A percentile compares a stretch with the other conserved stretches of the same genome.
Evolutionary conservation across 495 filamentous ascomycete genomes (phyloP).

Genomic region (Pyronema domesticum): DNA sequence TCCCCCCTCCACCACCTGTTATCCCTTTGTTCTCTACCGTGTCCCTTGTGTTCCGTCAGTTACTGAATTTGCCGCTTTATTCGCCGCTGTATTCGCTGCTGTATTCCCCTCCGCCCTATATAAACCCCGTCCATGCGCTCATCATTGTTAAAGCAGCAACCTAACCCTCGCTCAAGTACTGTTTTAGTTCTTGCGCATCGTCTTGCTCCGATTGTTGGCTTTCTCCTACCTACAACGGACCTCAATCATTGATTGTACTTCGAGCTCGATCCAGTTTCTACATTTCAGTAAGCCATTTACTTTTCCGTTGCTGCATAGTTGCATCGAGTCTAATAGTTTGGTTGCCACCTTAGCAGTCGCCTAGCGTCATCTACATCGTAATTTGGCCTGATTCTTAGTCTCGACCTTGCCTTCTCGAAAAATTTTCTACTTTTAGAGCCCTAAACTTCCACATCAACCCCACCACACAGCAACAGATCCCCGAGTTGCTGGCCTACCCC

Average conservation of each 20-base stretch:
- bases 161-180: conserved; percentile 18
- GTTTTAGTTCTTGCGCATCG: conserved; percentile 7
- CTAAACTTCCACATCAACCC: conserved; percentile 14
- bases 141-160: conserved; percentile 18
- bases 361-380: conserved; percentile 4
- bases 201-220: background rate
- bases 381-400: conserved; percentile 2
- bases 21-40: conserved; percentile 1
- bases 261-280: background rate
- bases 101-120: background rate
- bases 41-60: background rate
- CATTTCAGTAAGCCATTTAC: background rate
- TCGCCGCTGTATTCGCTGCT: background rate
- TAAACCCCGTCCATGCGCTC: conserved; percentile 9
- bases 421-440: conserved; percentile 10
- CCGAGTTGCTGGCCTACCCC: background rate
- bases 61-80: background rate
- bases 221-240: background rate
- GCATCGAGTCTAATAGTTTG: conserved; percentile 1
- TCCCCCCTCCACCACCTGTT: conserved; percentile 4
- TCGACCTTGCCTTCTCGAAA: conserved; percentile 7
- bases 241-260: background rate
- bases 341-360: background rate
- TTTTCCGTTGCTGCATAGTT: background rate
- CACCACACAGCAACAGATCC: conserved; percentile 7